Evolutionary conservation across 2,329 filamentous ascomycete species (phyloP).

Genomic region (Talaromyces sp.): DNA sequence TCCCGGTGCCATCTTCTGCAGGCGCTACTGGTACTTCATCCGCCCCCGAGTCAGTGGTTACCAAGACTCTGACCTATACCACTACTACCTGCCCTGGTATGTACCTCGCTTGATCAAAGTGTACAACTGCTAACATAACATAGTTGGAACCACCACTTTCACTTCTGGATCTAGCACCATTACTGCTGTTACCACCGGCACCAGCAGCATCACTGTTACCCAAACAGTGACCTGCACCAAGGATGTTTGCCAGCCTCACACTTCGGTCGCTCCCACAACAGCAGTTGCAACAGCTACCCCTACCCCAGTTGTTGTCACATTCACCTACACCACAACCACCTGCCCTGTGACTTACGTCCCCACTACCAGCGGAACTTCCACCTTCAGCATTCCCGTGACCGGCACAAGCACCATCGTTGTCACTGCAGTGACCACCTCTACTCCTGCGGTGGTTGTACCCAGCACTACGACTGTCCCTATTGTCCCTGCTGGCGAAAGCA

Average conservation of each 20-base stretch:
- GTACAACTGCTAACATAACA: background rate
- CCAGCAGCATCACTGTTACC: slow-evolving; percentile 16
- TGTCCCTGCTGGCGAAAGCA: background rate
- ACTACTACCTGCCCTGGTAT: slow-evolving; percentile 19
- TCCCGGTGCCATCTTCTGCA: background rate
- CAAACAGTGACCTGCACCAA: slow-evolving; percentile 18
- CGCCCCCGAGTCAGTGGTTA: slow-evolving; percentile 11
- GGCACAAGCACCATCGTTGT: slow-evolving; percentile 19
- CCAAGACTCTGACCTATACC: slow-evolving; percentile 19
- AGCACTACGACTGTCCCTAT: background rate
- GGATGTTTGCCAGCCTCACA: slow-evolving; percentile 15
- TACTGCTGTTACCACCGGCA: slow-evolving; percentile 17
- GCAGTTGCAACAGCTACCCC: slow-evolving; percentile 6
- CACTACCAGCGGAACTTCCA: slow-evolving; percentile 16
- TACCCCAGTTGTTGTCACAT: slow-evolving; percentile 13
- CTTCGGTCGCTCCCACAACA: slow-evolving; percentile 1
- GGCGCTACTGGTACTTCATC: slow-evolving; percentile 4
- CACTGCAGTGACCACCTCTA: slow-evolving; percentile 15
- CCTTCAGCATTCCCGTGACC: slow-evolving; percentile 15
- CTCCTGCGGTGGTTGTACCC: background rate
- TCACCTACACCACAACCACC: slow-evolving; percentile 16
- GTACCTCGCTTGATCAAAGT: background rate
- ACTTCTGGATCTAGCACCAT: slow-evolving; percentile 16
- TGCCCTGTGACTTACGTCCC: slow-evolving; percentile 17
- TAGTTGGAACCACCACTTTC: slow-evolving; percentile 16